phyloP scores from a whole-genome alignment of 768 basidiomycete species.

The Collybia mongolica region DNA sequence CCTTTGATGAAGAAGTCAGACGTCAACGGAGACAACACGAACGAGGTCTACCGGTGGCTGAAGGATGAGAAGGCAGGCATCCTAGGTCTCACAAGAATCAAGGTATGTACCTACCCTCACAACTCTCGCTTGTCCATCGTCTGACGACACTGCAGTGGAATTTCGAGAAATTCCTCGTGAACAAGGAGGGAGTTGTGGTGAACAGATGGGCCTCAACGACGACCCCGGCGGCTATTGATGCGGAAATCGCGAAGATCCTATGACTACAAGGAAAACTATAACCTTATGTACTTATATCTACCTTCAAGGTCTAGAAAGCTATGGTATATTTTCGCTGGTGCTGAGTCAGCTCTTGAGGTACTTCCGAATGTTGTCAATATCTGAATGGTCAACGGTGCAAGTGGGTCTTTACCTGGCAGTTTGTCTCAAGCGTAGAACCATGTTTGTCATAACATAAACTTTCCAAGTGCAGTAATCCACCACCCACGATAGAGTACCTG shows the following conservation, averaged over 20 bases:
- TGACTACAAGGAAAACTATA: slow-evolving; percentile 17
- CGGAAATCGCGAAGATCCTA: slow-evolving; percentile 62
- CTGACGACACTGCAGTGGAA: slow-evolving; percentile 61
- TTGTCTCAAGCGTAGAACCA: too few relatives aligned
- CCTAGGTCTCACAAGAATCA: slow-evolving; percentile 70
- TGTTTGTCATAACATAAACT: too few relatives aligned
- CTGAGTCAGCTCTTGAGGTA: too few relatives aligned
- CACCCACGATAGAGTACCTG: slow-evolving; percentile 31
- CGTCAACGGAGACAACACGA: slow-evolving; percentile 85
- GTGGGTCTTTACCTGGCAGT: too few relatives aligned
- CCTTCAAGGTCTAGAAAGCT: neutral
- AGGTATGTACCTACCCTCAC: slow-evolving; percentile 42
- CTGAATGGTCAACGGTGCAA: too few relatives aligned
- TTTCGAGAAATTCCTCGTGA: slow-evolving; percentile 86
- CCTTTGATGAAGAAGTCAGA: slow-evolving; percentile 92
- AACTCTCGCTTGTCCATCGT: neutral
- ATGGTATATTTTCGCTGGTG: too few relatives aligned
- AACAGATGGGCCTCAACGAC: slow-evolving; percentile 79
- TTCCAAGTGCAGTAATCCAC: slow-evolving; percentile 26
- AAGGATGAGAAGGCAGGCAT: slow-evolving; percentile 78
- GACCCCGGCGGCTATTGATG: slow-evolving; percentile 61
- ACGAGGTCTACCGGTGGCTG: slow-evolving; percentile 83
- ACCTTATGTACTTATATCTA: slow-evolving; percentile 5
- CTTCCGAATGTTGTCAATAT: too few relatives aligned
- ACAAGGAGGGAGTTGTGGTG: slow-evolving; percentile 75